phyloP scores from a whole-genome alignment of 805 yeast genomes.

The Candida chilensis region DNA sequence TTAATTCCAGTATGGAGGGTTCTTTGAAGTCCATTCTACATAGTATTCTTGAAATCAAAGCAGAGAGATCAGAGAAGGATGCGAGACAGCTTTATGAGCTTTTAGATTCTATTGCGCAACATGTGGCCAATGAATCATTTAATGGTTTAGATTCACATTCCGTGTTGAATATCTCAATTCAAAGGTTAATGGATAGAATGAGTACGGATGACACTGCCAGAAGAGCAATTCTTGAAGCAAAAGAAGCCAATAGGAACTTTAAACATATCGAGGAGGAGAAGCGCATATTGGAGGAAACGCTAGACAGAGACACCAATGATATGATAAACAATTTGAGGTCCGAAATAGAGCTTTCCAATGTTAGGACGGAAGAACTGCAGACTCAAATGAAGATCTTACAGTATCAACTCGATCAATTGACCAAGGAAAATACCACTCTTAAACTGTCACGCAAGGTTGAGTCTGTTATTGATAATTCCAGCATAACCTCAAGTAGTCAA shows the following conservation, averaged over 20 bases:
- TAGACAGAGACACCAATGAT: conserved; percentile 11
- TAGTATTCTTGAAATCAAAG: conserved; percentile 15
- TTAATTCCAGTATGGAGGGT: conserved; percentile 3
- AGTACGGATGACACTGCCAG: conserved; percentile 23
- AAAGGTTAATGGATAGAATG: conserved; percentile 21
- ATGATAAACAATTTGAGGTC: conserved; percentile 12
- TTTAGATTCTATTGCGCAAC: conserved; percentile 20
- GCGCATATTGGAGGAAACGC: conserved; percentile 10
- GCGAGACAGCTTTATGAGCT: conserved; percentile 14
- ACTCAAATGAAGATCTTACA: conserved; percentile 14
- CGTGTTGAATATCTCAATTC: conserved; percentile 20
- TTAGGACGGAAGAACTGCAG: conserved; percentile 14
- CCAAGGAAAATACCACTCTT: conserved; percentile 7
- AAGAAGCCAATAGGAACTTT: conserved; percentile 12
- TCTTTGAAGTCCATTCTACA: conserved; percentile 14
- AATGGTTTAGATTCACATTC: conserved; percentile 14
- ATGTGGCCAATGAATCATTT: conserved; percentile 14
- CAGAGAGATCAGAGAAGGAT: conserved; percentile 13
- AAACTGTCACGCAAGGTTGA: conserved; percentile 1
- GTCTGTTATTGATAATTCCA: neutral
- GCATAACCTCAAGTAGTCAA: neutral
- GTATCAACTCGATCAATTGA: conserved; percentile 11
- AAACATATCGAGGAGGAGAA: conserved; percentile 12
- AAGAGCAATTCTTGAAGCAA: conserved; percentile 20
- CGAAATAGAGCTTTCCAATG: conserved; percentile 11